Base-by-base conservation (phyloP, 176 grass and related monocot genomes). In the Typha latifolia region DNA sequence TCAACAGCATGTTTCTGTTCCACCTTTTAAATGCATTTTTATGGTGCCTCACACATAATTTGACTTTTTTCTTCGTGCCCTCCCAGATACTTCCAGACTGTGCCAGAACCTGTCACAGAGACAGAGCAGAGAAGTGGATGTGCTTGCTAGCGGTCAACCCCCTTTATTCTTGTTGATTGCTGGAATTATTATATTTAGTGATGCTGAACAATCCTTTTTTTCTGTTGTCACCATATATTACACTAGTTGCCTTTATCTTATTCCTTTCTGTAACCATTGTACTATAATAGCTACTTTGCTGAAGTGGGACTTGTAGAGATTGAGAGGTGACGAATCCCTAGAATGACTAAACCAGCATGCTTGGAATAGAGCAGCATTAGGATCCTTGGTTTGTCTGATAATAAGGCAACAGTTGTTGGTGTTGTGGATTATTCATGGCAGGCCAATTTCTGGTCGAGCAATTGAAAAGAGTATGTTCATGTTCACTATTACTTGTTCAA, bases 51-150 rank as follows among this genome's bases (percentile, higher is more conserved):
- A 47, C 13, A 21, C 12, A 0, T 7, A 1, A 0, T 71, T 57
- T 62, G 61, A 53, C 1, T 18, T 62, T 20, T 62, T 66, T 69
- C 48, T 67, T 61, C 74, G 14, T 49, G 16, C 32, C 47, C 14
- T 62, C 52, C 48, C 94, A 90, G 94, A 69, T 93, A 93, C 59
- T 84, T 87, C 78, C 82, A 88, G 66, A 79, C 87, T 1, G 67
- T 88, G 66, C 61, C 87, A 50, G 82, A 96, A 48, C 79, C 83
- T 76, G 67, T 51, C 64, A 48, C 77, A 47, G 63, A 81, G 22
- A 29, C 80, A 13, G 79, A 85, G 76, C 83, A 82, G 61, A 87
- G 66, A 62, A 74, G 83, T 18, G 86, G 86, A 76, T 97, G 94
- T 66, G 89, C 85, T 12, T 97, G 94, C 72, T 97, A 93, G 70